Evolutionary conservation across 306 rosid genomes (phyloP), one percentile per base, ranked within the genome.

Genomic region (Canavalia ensiformis): DNA sequence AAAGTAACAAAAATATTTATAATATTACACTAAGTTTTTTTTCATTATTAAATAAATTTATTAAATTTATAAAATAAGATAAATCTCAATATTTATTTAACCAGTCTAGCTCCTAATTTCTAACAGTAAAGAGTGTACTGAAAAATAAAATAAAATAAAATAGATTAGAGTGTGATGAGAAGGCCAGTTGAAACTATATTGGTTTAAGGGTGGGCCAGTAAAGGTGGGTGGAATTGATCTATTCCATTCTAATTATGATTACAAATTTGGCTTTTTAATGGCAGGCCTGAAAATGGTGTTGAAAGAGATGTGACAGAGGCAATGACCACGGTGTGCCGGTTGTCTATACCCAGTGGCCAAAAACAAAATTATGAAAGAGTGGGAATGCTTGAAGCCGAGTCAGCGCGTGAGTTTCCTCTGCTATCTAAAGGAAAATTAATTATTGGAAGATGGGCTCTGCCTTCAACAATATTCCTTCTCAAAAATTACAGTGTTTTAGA

Each of bases 221-320:
- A 18, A 64, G 79, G 87, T 86, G 84, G 81, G 63, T 69, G 77
- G 29, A 56, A 42, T 68, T 41, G 62, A 65, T 73, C 28, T 66
- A 46, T 76, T 82, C 57, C 42, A 58, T 58, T 78, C 77, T 85
- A 75, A 79, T 72, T 83, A 88, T 91, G 62, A 91, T 89, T 86
- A 80, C 91, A 74, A 74, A 59, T 74, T 51, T 85, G 47, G 67
- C 88, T 83, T 91, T 89, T 76, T 33, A 57, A 75, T 85, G 83
- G 90, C 92, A 89, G 90, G 87, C 89, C 85, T 81, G 87, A 83
- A 84, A 88, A 72, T 68, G 90, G 86, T 75, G 87, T 33, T 87
- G 91, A 90, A 87, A 84, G 82, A 82, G 90, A 88, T 86, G 89
- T 72, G 81, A 84, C 84, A 86, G 85, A 80, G 70, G 72, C 29